Conservation (phyloP, 306 rosid species). For the Cucurbita pepo region DNA sequence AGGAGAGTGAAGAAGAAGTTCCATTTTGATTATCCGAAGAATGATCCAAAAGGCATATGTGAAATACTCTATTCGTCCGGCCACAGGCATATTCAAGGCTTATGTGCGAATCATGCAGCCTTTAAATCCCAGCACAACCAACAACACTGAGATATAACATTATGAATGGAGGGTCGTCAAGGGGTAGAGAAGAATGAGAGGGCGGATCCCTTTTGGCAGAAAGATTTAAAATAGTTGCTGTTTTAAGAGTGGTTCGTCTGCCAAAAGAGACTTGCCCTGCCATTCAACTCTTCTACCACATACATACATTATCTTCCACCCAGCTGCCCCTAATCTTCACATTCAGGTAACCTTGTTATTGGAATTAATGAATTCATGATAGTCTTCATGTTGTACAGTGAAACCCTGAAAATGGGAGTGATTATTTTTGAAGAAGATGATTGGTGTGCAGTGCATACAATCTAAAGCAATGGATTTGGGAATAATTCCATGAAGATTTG, state of each 20-base stretch:
- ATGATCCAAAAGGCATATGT: background rate
- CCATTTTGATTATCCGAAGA: background rate
- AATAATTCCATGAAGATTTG: no score
- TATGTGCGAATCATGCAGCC: background rate
- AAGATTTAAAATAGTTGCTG: no score
- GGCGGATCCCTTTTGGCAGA: conserved; percentile 1
- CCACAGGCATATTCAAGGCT: background rate
- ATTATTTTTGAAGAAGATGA: no score
- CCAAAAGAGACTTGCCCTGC: conserved; percentile 14
- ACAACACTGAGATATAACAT: background rate
- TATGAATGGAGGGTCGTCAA: no score
- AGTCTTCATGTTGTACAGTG: no score
- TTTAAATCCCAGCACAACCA: background rate
- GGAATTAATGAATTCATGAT: no score
- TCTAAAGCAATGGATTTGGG: no score
- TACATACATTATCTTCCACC: no score
- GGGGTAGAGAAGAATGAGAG: conserved; percentile 1
- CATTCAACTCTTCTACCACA: background rate
- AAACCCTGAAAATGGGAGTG: no score
- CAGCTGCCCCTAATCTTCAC: no score
- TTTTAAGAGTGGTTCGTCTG: background rate
- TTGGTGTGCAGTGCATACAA: no score
- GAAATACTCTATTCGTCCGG: background rate
- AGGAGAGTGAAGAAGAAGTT: background rate
- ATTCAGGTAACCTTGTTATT: no score